A percentile compares a stretch with the other conserved stretches of the same genome.
These are phyloP conservation scores for Brassica carinata DNA, from an alignment of 345 rosid genomes.

Conservation along the genomic window DNA sequence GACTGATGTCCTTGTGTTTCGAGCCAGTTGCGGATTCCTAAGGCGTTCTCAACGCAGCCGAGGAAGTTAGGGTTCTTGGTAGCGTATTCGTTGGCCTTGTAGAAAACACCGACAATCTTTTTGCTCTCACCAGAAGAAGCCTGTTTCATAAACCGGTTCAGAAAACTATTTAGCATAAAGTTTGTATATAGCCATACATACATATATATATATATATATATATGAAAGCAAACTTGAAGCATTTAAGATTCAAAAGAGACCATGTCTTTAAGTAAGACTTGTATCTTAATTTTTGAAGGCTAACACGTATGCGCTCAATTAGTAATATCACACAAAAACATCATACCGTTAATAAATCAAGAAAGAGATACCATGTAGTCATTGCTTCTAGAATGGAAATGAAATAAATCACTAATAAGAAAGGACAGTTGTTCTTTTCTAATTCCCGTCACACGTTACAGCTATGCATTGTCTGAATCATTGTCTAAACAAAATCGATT, in stretches of 20 bases:
- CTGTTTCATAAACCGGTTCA: conserved; percentile 43
- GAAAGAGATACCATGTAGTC: conserved; percentile 20
- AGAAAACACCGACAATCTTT: conserved; percentile 95
- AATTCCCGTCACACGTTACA: conserved; percentile 17
- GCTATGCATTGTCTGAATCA: conserved; percentile 21
- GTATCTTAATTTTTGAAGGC: background rate
- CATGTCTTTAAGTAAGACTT: background rate
- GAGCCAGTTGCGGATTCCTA: conserved; percentile 81
- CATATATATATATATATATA: background rate
- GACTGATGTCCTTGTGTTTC: conserved; percentile 85
- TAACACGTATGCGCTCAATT: background rate
- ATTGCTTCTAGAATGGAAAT: background rate
- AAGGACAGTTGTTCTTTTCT: background rate
- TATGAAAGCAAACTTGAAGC: background rate
- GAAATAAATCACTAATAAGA: background rate
- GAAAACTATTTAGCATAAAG: background rate
- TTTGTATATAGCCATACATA: background rate
- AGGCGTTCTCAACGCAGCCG: conserved; percentile 73
- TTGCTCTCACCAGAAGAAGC: conserved; percentile 71
- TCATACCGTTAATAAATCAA: background rate
- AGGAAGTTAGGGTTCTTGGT: conserved; percentile 76
- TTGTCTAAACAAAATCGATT: background rate
- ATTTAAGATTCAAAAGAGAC: background rate
- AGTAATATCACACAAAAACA: background rate
- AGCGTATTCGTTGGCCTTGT: conserved; percentile 86